Conservation (phyloP, 2,329 filamentous ascomycete species). For the Aspergillus felis region DNA sequence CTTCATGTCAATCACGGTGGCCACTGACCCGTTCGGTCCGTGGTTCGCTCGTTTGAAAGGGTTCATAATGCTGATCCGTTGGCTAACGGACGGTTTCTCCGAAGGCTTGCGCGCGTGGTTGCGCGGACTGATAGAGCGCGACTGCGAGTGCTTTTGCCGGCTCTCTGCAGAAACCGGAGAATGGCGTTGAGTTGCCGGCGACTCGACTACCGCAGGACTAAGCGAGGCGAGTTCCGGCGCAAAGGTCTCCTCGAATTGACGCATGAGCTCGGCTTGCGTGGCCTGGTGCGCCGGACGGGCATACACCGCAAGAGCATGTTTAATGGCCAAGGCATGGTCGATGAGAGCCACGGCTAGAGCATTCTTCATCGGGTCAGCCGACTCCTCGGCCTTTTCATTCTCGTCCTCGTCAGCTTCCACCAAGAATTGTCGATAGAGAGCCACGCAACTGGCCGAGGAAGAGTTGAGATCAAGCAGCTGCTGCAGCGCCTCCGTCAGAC, state of each 20-base stretch:
- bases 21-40: constrained; percentile 31
- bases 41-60: constrained; percentile 41
- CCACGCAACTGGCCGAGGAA: constrained; percentile 70
- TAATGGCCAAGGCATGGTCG: constrained; percentile 84
- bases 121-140: constrained; percentile 29
- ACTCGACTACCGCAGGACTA: constrained; percentile 40
- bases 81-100: constrained; percentile 36
- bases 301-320: constrained; percentile 71
- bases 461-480: constrained; percentile 74
- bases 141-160: constrained; percentile 15
- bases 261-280: constrained; percentile 36
- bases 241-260: constrained; percentile 42
- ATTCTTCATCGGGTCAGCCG: constrained; percentile 60
- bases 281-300: constrained; percentile 54
- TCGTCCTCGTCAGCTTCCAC: constrained; percentile 46
- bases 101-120: constrained; percentile 30
- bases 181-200: constrained; percentile 41
- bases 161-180: constrained; percentile 25
- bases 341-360: constrained; percentile 81
- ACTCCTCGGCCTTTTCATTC: constrained; percentile 48
- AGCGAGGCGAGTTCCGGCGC: constrained; percentile 64
- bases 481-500: constrained; percentile 70
- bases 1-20: constrained; percentile 30
- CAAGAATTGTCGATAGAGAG: constrained; percentile 71
- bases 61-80: constrained; percentile 42